Conservation (phyloP, 163 green algal genomes). For the Scenedesmus sp. region DNA sequence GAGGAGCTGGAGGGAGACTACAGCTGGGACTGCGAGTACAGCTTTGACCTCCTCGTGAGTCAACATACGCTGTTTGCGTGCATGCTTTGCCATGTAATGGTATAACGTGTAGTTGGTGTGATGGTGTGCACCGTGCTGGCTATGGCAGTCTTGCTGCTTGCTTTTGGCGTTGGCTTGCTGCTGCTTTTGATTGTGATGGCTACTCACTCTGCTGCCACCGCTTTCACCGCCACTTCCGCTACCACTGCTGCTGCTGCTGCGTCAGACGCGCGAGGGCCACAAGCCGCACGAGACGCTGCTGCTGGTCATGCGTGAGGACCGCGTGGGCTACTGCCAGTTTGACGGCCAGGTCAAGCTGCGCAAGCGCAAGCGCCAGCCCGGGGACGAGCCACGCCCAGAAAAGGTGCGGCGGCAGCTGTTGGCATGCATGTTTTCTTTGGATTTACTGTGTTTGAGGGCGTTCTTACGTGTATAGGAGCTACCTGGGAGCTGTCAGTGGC, state of each 20-base stretch:
- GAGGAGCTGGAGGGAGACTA: conserved; percentile 49
- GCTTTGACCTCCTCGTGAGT: conserved; percentile 38
- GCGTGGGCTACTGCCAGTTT: conserved; percentile 41
- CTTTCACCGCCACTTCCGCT: not conserved
- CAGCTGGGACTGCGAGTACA: conserved; percentile 53
- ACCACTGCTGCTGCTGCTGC: conserved; percentile 23
- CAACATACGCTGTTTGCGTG: not conserved
- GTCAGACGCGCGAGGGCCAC: not conserved
- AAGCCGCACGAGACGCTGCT: conserved; percentile 33
- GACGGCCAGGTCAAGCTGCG: conserved; percentile 33
- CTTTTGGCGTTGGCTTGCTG: not conserved
- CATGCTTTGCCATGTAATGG: not conserved
- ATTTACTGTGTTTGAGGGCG: too few species aligned
- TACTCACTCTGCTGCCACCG: not conserved
- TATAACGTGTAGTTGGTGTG: not conserved
- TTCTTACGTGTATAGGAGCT: too few species aligned
- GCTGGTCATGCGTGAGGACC: conserved; percentile 32
- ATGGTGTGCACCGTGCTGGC: not conserved
- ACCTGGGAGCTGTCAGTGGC: too few species aligned
- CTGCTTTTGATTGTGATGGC: not conserved
- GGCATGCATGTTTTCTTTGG: too few species aligned
- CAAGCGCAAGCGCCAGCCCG: conserved; percentile 31
- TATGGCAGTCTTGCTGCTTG: not conserved
- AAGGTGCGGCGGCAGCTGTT: conserved; percentile 11
- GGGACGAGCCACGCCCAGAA: conserved; percentile 33